Base-by-base conservation (phyloP, 805 yeast genomes). In the Candida gorgasii region DNA sequence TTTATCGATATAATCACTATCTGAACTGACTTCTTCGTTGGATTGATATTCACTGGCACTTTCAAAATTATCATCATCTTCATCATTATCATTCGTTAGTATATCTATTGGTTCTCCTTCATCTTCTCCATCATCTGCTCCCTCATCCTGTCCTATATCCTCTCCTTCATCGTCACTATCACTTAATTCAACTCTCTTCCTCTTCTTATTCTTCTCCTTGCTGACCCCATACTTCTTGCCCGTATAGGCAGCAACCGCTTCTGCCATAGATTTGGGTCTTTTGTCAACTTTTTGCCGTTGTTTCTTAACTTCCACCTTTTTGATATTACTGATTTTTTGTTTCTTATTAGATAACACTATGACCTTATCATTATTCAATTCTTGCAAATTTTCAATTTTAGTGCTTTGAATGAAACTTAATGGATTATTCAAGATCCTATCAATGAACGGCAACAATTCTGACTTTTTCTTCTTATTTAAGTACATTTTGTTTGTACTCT, bases 171-270 rank as follows among this genome's bases (percentile, higher is more conserved):
- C 53, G 27, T 49, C 49, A 41, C 55, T 52, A 40, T 58, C 55
- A 43, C 40, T 52, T 54, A 49, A 55, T 45, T 14, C 59, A 46
- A 28, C 45, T 58, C 46, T 50, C 52, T 43, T 57, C 54, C 39
- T 56, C 39, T 59, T 55, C 49, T 48, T 60, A 51, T 58, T 61
- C 44, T 66, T 70, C 44, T 74, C 72, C 24, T 72, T 71, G 11
- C 13, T 36, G 24, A 76, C 68, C 48, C 76, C 58, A 44, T 76
- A 78, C 51, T 69, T 73, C 44, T 76, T 77, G 20, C 81, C 80
- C 1, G 82, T 70, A 54, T 78, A 78, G 6, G 76, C 72, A 9
- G 80, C 80, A 22, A 80, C 75, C 8, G 83, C 83, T 55, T 76
- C 82, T 8, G 80, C 81, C 75, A 76, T 66, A 14, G 79, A 73